Percentiles rank a stretch among this genome's conserved stretches.
Evolutionary conservation across 345 rosid species (phyloP).

Genomic region (Salix udensis): DNA sequence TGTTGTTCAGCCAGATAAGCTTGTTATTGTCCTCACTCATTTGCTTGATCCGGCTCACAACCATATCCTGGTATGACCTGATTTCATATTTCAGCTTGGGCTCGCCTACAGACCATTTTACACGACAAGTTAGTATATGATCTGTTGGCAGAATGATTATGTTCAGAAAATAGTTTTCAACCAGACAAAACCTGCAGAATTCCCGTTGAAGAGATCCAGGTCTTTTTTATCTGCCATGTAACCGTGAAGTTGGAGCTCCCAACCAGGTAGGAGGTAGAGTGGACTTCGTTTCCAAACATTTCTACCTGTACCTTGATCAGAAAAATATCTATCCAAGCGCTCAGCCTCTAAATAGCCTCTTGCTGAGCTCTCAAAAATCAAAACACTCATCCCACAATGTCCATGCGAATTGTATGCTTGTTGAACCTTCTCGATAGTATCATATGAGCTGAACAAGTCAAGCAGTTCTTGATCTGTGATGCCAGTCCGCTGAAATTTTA

Average conservation of each 20-base stretch:
- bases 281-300: constrained; percentile 47
- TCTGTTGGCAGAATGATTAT: neutral
- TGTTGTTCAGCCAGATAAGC: constrained; percentile 47
- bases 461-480: constrained; percentile 78
- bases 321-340: constrained; percentile 55
- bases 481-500: constrained; percentile 58
- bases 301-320: constrained; percentile 60
- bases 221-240: constrained; percentile 64
- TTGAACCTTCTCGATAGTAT: constrained; percentile 53
- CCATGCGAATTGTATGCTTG: constrained; percentile 76
- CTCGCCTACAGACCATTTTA: constrained; percentile 41
- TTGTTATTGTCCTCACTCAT: constrained; percentile 64
- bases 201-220: constrained; percentile 57
- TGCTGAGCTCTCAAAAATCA: constrained; percentile 66
- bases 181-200: constrained; percentile 44
- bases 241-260: constrained; percentile 72
- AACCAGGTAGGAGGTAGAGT: constrained; percentile 34
- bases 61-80: constrained; percentile 71
- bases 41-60: constrained; percentile 51
- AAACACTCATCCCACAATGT: constrained; percentile 75
- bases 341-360: constrained; percentile 75
- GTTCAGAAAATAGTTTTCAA: neutral
- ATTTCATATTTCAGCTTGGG: constrained; percentile 55
- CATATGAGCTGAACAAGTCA: constrained; percentile 53
- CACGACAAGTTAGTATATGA: neutral